A percentile compares a stretch with the other conserved stretches of the same genome.
These are phyloP conservation scores for Quillaja saponaria DNA, from an alignment of 306 rosid genomes.

Conservation along the genomic window DNA sequence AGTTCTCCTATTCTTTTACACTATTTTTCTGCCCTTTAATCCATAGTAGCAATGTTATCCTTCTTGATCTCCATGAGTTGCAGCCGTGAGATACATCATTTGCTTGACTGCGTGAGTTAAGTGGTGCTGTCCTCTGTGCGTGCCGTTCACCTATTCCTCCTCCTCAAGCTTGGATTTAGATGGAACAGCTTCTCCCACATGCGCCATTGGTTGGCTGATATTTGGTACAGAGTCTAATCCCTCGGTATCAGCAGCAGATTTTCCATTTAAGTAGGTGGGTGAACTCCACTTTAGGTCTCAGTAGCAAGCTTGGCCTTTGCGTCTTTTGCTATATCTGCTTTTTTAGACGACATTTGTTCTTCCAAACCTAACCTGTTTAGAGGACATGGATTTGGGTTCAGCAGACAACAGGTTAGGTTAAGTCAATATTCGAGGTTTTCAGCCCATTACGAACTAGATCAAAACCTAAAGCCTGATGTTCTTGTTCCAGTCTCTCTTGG, in stretches of 20 bases:
- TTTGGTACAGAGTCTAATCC: not conserved
- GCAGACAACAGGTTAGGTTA: conserved; percentile 36
- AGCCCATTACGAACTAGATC: conserved; percentile 29
- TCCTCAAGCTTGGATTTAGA: conserved; percentile 27
- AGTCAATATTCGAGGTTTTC: conserved; percentile 32
- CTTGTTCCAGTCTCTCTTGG: conserved; percentile 82
- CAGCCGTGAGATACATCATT: no score
- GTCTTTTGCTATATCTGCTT: conserved; percentile 25
- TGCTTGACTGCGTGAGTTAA: no score
- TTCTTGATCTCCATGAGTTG: no score
- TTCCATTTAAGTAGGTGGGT: conserved; percentile 12
- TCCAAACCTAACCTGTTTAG: conserved; percentile 14
- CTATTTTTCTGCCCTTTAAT: no score
- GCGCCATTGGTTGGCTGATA: no score
- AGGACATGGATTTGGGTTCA: conserved; percentile 34
- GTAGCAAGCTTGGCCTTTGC: conserved; percentile 8
- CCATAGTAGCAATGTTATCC: no score
- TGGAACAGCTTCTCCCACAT: conserved; percentile 15
- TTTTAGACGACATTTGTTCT: conserved; percentile 32
- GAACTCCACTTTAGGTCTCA: conserved; percentile 22
- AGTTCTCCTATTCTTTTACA: no score
- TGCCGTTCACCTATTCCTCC: no score
- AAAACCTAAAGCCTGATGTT: conserved; percentile 53
- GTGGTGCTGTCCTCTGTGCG: no score
- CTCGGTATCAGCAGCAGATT: not conserved